Evolutionary conservation across 495 filamentous ascomycete species (phyloP), one percentile per base, ranked within the genome.

Genomic region (Trichoderma virens): DNA sequence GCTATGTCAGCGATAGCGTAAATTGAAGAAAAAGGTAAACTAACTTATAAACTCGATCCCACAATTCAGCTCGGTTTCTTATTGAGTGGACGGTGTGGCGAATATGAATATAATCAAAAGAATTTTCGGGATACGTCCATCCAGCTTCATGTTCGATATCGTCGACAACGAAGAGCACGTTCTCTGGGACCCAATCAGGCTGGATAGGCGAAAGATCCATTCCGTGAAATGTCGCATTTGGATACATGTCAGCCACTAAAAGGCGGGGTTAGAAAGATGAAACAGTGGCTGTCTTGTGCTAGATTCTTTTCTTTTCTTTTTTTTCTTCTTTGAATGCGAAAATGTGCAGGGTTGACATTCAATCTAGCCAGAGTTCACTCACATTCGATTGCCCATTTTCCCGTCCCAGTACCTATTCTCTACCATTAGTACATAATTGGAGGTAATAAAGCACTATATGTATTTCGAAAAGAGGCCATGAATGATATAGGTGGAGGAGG

Each of bases 71-170:
- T 70, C 74, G 78, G 69, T 81, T 65, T 51, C 70, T 70, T 56
- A 88, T 76, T 47, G 75, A 69, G 63, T 74, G 74, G 23, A 70
- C 70, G 32, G 79, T 74, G 25, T 74, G 73, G 1, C 76, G 73
- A 9, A 72, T 65, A 56, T 78, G 75, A 38, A 77, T 69, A 60
- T 74, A 71, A 62, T 76, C 74, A 78, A 70, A 62, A 25, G 70
- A 82, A 81, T 62, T 79, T 69, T 74, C 79, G 20, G 77, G 69
- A 82, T 82, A 85, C 18, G 59, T 67, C 64, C 43, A 65, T 27
- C 76, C 76, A 75, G 32, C 43, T 9, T 75, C 69, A 35, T 72
- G 68, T 61, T 77, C 74, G 47, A 71, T 69, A 64, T 80, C 76
- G 62, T 80, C 78, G 35, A 80, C 70, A 16, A 75, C 62, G 68